Evolutionary conservation across 1,284 basidiomycete species (phyloP).

Genomic region (Grifola frondosa): DNA sequence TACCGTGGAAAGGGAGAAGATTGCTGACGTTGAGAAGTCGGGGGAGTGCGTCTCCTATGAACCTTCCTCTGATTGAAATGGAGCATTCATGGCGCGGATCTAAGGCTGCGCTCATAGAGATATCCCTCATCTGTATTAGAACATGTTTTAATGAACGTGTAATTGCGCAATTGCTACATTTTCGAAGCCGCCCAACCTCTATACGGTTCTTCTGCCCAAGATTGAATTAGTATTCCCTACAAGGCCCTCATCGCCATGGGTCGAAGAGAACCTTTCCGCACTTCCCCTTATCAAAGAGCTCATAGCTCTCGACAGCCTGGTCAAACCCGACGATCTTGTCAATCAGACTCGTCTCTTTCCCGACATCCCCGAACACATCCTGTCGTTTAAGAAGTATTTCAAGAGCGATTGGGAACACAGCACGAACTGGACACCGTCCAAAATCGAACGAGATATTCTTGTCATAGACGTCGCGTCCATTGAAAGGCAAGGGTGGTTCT

Average conservation of each 20-base stretch:
- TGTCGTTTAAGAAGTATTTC: conserved; percentile 69
- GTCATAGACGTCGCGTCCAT: conserved; percentile 67
- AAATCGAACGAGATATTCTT: conserved; percentile 84
- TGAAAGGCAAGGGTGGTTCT: conserved; percentile 54
- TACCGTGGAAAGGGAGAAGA: neutral
- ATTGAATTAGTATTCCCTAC: too few relatives aligned
- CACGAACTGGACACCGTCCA: conserved; percentile 83
- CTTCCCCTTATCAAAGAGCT: conserved; percentile 65
- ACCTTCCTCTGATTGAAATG: too few relatives aligned
- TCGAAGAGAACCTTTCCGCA: conserved; percentile 76
- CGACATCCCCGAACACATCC: conserved; percentile 66
- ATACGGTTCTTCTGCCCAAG: too few relatives aligned
- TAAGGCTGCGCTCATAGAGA: too few relatives aligned
- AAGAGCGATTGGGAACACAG: conserved; percentile 74
- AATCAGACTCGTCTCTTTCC: conserved; percentile 57
- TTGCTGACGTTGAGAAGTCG: conserved; percentile 1
- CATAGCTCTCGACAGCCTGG: conserved; percentile 57
- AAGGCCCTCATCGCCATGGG: conserved; percentile 60
- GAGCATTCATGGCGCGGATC: too few relatives aligned
- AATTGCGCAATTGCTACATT: too few relatives aligned
- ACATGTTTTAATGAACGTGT: too few relatives aligned
- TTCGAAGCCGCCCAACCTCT: too few relatives aligned
- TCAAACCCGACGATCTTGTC: conserved; percentile 61
- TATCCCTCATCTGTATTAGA: too few relatives aligned
- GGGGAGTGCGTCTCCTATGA: too few relatives aligned